Conservation (phyloP, 495 filamentous ascomycete species). For the Clavariopsis aquatica region DNA sequence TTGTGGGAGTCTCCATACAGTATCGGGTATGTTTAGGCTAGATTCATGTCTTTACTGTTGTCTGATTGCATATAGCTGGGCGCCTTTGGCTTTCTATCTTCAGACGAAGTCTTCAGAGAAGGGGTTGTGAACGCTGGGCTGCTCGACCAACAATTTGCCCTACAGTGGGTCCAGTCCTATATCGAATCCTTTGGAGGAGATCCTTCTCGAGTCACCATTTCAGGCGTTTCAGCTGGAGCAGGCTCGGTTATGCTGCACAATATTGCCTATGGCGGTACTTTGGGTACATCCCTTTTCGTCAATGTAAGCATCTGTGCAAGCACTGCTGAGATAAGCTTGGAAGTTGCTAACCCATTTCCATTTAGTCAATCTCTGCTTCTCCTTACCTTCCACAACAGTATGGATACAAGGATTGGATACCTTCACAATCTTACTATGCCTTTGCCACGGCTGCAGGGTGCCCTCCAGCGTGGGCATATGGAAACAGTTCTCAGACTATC, state of each 20-base stretch:
- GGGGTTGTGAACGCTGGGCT: constrained; percentile 36
- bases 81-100: constrained; percentile 29
- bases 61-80: constrained; percentile 15
- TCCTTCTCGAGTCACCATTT: constrained; percentile 17
- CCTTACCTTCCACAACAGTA: constrained; percentile 20
- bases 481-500: background rate
- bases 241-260: constrained; percentile 19
- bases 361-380: constrained; percentile 16
- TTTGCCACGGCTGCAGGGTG: constrained; percentile 16
- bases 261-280: constrained; percentile 15
- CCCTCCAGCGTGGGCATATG: constrained; percentile 1
- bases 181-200: constrained; percentile 22
- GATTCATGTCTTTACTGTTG: background rate
- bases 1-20: constrained; percentile 42
- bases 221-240: constrained; percentile 8
- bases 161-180: constrained; percentile 22
- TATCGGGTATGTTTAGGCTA: constrained; percentile 36
- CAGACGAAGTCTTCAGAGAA: constrained; percentile 40
- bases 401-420: constrained; percentile 12
- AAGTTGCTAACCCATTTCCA: background rate
- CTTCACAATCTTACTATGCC: constrained; percentile 2
- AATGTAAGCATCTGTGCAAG: constrained; percentile 14
- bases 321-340: background rate
- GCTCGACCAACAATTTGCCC: constrained; percentile 13
- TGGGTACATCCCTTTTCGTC: constrained; percentile 15